A percentile compares a stretch with the other conserved stretches of the same genome.
phyloP scores from a whole-genome alignment of 163 green algal genomes.

The Scenedesmus sp. region DNA sequence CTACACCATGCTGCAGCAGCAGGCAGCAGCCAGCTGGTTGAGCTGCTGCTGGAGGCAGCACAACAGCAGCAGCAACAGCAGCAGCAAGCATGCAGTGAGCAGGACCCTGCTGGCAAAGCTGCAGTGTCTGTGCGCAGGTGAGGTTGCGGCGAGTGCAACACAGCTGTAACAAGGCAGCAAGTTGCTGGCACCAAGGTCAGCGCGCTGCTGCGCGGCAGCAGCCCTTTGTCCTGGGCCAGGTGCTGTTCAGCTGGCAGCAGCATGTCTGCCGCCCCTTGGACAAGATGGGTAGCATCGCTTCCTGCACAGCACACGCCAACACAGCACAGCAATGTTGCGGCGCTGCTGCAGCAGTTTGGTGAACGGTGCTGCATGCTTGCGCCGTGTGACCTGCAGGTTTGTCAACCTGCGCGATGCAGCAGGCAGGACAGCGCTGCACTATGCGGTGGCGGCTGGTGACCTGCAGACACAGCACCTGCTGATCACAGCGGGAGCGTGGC shows the following conservation, averaged over 20 bases:
- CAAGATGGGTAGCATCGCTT: no score
- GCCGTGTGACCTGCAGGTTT: neutral
- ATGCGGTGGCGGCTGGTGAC: neutral
- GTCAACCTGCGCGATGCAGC: slow-evolving; percentile 21
- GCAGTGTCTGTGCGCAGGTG: neutral
- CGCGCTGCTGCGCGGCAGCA: no score
- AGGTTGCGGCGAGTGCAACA: no score
- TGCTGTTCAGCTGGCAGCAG: no score
- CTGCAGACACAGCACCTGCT: neutral
- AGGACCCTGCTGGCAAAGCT: neutral
- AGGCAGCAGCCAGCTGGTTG: slow-evolving; percentile 14
- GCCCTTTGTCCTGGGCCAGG: no score
- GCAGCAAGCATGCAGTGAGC: neutral
- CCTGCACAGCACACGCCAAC: no score
- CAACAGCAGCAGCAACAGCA: neutral
- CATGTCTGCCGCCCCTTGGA: no score
- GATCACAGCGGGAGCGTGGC: neutral
- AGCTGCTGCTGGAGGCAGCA: slow-evolving; percentile 19
- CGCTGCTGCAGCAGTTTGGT: no score
- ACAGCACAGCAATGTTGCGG: no score
- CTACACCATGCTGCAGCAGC: slow-evolving; percentile 18
- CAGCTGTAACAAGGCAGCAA: neutral
- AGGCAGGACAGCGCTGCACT: slow-evolving; percentile 12
- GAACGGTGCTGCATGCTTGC: neutral
- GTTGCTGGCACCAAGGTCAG: no score